Evolutionary conservation across 139 green algal species (phyloP), one percentile per base, ranked within the genome.

Genomic region (Diplosphaera chodatii): DNA sequence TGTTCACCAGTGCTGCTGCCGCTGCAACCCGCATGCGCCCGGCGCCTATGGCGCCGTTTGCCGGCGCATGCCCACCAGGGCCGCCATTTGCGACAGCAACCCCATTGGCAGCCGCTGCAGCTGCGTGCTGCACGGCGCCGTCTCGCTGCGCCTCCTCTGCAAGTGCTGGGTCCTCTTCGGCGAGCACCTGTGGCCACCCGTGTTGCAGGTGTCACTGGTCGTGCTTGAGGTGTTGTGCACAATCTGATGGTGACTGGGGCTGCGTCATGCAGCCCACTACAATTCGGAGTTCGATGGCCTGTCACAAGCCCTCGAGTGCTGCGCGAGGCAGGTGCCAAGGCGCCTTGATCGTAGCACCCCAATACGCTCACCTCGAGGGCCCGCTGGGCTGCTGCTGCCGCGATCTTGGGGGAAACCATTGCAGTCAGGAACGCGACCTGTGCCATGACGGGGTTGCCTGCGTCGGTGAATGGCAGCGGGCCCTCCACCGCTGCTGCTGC

Each of bases 361-460:
- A 59, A 18, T n/a, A 59, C 10, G 3, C 18, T 59, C 48, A 59
- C 86, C 64, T 93, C 80, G 30, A 98, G 78, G 13, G 94, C 94
- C 2, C 78, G 67, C 63, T 94, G 77, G 2, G 93, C 94, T 18
- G 93, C 90, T 3, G 89, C 90, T 37, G 90, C 86, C 0, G 89
- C 94, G 41, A 98, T 87, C 55, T 78, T 78, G 8, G 93, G 90
- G 6, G 89, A 86, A 65, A 97, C 80, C 72, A 94, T 83, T 3
- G 80, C 55, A 4, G 86, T 81, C 29, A 98, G 81, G 69, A 95
- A 95, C 4, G 83, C 84, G 25, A 96, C 74, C 80, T 87, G 86
- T 0, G 91, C 83, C 85, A 97, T 90, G 41, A 97, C 73, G 1
- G 92, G 91, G 72, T 97, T 97, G 55, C 68, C 64, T 15, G 79